These are phyloP conservation scores for Backusella luteola DNA, from an alignment of 192 early-diverging fungal species.

Conservation along the genomic window DNA sequence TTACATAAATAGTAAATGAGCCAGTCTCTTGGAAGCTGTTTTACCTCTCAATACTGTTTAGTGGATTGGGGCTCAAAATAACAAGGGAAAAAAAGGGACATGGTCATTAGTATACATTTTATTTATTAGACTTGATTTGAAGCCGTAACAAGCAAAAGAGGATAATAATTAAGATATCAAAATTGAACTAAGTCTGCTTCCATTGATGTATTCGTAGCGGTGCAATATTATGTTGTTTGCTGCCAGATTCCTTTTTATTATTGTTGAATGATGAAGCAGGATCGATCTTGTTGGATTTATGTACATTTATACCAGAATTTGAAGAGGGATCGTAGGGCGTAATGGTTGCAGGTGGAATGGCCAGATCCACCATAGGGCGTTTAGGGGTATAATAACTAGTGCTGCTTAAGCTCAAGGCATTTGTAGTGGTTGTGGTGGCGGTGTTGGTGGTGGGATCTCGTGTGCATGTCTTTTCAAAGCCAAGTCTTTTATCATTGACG, in stretches of 20 bases:
- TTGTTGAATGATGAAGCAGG: not conserved
- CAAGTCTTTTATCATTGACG: not conserved
- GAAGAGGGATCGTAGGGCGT: not conserved
- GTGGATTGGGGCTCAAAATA: not conserved
- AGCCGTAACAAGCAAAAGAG: not conserved
- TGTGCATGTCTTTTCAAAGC: not conserved
- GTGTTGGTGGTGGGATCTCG: not conserved
- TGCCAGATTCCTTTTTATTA: not conserved
- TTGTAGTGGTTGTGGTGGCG: not conserved
- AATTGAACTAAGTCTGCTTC: not conserved
- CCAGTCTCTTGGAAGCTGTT: not conserved
- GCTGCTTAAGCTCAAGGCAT: not conserved
- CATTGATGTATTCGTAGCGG: slow-evolving; percentile 10
- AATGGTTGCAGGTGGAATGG: not conserved
- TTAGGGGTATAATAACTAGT: not conserved
- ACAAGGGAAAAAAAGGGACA: not conserved
- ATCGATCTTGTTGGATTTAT: not conserved
- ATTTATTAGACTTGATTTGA: not conserved
- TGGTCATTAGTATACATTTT: not conserved
- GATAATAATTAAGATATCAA: not conserved
- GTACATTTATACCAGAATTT: not conserved
- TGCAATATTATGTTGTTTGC: not conserved
- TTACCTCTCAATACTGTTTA: not conserved
- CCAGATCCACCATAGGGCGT: not conserved
- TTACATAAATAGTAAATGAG: not conserved